These are phyloP conservation scores for Pestalotiopsis sp. DNA, from an alignment of 2,329 filamentous ascomycete genomes.

Conservation along the genomic window DNA sequence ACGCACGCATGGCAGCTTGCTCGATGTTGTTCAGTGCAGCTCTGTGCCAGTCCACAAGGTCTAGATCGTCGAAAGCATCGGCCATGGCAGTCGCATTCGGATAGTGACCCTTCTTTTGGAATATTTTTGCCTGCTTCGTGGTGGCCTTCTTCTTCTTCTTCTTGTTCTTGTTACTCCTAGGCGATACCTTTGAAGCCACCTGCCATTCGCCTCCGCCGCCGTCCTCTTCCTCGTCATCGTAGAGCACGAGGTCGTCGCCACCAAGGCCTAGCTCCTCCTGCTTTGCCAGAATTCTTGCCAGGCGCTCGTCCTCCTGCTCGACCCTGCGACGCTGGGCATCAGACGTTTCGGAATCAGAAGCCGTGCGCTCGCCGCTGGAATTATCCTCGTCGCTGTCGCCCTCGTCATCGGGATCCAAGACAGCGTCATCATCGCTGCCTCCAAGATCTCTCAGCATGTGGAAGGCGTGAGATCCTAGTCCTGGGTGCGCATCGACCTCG, in stretches of 20 bases:
- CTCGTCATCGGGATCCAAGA: conserved; percentile 28
- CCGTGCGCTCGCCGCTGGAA: conserved; percentile 41
- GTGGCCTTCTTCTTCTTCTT: conserved; percentile 29
- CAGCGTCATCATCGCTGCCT: conserved; percentile 41
- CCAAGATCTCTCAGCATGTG: conserved; percentile 42
- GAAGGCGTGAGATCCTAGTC: conserved; percentile 26
- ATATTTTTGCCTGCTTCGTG: conserved; percentile 23
- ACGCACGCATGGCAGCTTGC: conserved; percentile 54
- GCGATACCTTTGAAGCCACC: conserved; percentile 21
- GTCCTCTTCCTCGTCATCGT: conserved; percentile 48
- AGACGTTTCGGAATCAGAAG: neutral
- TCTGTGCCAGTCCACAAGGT: conserved; percentile 81
- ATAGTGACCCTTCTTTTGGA: conserved; percentile 33
- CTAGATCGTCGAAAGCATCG: conserved; percentile 67
- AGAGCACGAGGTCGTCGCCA: conserved; percentile 59
- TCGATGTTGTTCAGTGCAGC: conserved; percentile 65
- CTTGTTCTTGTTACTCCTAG: conserved; percentile 26
- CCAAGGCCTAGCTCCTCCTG: conserved; percentile 65
- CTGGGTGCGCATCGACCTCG: conserved; percentile 15
- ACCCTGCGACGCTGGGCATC: conserved; percentile 29
- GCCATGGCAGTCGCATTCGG: conserved; percentile 42
- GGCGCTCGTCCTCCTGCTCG: conserved; percentile 58
- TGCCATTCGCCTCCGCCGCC: conserved; percentile 31
- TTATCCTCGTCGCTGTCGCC: conserved; percentile 38
- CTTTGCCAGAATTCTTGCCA: conserved; percentile 62